Base-by-base conservation (phyloP, 1,139 yeast species). In the Candida tunisiensis region DNA sequence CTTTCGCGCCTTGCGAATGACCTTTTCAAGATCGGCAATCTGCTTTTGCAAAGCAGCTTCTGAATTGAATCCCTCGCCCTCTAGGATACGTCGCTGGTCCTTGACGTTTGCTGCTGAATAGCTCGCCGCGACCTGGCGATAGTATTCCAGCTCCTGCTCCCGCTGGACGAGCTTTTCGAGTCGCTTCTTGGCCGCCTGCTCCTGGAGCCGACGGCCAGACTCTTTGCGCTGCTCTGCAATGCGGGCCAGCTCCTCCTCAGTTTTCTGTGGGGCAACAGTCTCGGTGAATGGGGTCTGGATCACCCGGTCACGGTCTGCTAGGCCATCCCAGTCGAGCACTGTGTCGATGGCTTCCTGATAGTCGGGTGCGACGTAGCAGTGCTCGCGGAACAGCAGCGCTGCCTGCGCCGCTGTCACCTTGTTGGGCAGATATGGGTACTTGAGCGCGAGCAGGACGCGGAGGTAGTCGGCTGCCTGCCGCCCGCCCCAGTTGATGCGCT, bases 401-500 rank as follows among this genome's bases (percentile, higher is more conserved):
- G 77, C 65, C 45, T 88, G 93, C 30, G 62, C 56, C 8, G 56
- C 53, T 6, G 72, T 62, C 29, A 88, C 54, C 38, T 72, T 75
- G 2, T 78, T 56, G 3, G 98, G 96, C 47, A 83, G 88, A 40
- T 74, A 74, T 1, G 98, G 98, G 50, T 91, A 91, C 45, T 91
- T 91, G 43, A 91, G 59, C 1, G 73, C 62, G 27, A 91, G 53
- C 19, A 78, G 60, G 38, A 61, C 65, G 33, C 64, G 67, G 46
- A 88, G 51, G 39, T 63, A 85, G 27, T 64, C 69, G 19, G 65
- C 69, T 2, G 85, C 65, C 29, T 69, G 78, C 34, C 69, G 67
- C 6, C 95, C 96, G 31, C 96, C 98, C 80, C 91, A 82, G 44
- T 82, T 85, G 24, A 91, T 69, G 41, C 96, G 60, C 42, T 82